A percentile compares a stretch with the other conserved stretches of the same genome.
phyloP scores from a whole-genome alignment of 1,139 yeast genomes.

The Candida tunisiensis region DNA sequence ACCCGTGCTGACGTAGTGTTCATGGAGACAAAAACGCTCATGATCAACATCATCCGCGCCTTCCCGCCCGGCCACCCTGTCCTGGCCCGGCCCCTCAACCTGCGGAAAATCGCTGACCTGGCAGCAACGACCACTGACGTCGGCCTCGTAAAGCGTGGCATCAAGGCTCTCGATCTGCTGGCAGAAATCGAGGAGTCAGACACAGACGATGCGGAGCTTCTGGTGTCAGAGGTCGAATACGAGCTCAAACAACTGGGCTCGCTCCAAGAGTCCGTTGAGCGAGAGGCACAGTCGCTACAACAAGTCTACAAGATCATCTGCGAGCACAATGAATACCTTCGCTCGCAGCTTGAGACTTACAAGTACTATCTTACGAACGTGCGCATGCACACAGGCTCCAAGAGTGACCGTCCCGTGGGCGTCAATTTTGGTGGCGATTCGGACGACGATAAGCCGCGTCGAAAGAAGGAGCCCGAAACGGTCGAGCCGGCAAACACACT shows the following conservation, averaged over 20 bases:
- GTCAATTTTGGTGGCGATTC: slow-evolving; percentile 11
- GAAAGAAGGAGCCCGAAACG: slow-evolving; percentile 5
- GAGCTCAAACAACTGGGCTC: slow-evolving; percentile 22
- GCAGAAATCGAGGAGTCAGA: slow-evolving; percentile 16
- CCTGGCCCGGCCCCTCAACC: slow-evolving; percentile 15
- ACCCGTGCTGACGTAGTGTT: slow-evolving; percentile 21
- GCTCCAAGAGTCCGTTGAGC: slow-evolving; percentile 17
- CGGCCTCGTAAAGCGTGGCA: slow-evolving; percentile 20
- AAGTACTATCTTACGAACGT: slow-evolving; percentile 21
- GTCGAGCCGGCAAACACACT: too few relatives aligned
- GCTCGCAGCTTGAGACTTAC: slow-evolving; percentile 21
- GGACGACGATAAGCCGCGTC: slow-evolving; percentile 6
- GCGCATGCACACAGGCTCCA: slow-evolving; percentile 19
- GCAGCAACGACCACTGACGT: slow-evolving; percentile 17
- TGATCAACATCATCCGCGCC: slow-evolving; percentile 22
- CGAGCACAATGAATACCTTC: slow-evolving; percentile 22
- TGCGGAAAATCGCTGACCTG: slow-evolving; percentile 17
- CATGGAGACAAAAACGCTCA: slow-evolving; percentile 21
- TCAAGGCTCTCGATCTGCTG: slow-evolving; percentile 19
- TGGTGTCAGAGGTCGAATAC: slow-evolving; percentile 19
- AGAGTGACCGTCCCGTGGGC: slow-evolving; percentile 13
- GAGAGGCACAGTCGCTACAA: slow-evolving; percentile 18
- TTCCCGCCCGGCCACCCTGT: slow-evolving; percentile 17
- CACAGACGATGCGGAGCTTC: slow-evolving; percentile 15
- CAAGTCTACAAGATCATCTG: slow-evolving; percentile 18